A percentile compares a stretch with the other conserved stretches of the same genome.
phyloP scores from a whole-genome alignment of 495 filamentous ascomycete species.

The Penicillium salamii region DNA sequence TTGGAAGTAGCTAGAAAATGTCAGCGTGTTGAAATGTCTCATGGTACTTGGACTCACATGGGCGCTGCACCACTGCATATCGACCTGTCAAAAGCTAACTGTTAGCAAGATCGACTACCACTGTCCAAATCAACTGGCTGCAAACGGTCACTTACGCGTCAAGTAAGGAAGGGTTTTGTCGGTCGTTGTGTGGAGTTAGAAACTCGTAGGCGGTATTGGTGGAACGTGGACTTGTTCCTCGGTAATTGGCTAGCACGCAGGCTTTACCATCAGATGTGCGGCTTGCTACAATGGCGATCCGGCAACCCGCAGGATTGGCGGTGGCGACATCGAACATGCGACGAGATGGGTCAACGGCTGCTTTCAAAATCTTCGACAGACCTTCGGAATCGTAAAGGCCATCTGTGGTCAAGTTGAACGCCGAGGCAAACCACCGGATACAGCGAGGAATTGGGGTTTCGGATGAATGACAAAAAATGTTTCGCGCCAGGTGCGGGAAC shows the following conservation, averaged over 20 bases:
- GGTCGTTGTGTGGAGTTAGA: not conserved
- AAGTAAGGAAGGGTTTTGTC: not conserved
- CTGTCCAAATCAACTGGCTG: too few species aligned
- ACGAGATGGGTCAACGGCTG: not conserved
- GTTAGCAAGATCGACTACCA: too few species aligned
- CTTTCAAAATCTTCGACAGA: not conserved
- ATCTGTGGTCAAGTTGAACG: constrained; percentile 1
- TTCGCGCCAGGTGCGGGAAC: not conserved
- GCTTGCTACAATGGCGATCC: not conserved
- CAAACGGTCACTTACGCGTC: not conserved
- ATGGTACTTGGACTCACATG: too few species aligned
- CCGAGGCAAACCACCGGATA: not conserved
- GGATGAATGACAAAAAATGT: not conserved
- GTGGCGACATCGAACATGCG: constrained; percentile 1
- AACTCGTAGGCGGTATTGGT: not conserved
- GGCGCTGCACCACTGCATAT: not conserved
- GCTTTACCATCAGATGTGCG: not conserved
- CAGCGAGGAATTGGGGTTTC: not conserved
- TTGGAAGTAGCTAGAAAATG: constrained; percentile 1
- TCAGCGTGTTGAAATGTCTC: not conserved
- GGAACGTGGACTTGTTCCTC: not conserved
- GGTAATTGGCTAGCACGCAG: constrained; percentile 4
- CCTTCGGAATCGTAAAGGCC: not conserved
- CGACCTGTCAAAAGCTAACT: not conserved
- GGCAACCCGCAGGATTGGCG: not conserved